Conservation (phyloP, 169 alveolate species). For the Theileria equi region DNA sequence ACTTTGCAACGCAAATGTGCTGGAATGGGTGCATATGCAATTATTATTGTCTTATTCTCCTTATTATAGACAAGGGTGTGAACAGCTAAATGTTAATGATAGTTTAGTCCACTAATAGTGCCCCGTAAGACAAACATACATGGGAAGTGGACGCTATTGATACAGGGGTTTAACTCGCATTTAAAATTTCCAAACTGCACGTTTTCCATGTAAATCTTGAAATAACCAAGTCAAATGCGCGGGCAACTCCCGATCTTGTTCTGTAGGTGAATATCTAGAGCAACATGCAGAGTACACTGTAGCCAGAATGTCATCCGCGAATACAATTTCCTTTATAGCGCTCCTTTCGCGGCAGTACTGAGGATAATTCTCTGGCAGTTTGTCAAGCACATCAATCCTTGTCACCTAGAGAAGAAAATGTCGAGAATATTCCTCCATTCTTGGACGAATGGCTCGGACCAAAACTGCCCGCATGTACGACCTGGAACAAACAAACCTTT, state of each 20-base stretch:
- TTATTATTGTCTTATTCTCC: conserved; percentile 67
- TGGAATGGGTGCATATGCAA: conserved; percentile 73
- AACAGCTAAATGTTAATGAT: conserved; percentile 64
- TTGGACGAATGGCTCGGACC: too few relatives aligned
- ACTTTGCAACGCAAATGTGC: conserved; percentile 76
- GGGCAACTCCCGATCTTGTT: conserved; percentile 63
- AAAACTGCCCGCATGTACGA: too few relatives aligned
- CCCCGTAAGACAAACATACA: conserved; percentile 2
- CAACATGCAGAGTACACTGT: conserved; percentile 38
- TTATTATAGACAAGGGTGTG: conserved; percentile 72
- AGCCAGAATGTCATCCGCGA: conserved; percentile 66
- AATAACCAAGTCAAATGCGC: conserved; percentile 65
- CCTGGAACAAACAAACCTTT: too few relatives aligned
- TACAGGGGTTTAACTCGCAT: conserved; percentile 52
- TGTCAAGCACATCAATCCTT: conserved; percentile 59
- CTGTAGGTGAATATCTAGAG: not conserved
- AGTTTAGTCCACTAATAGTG: not conserved
- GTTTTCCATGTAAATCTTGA: conserved; percentile 18
- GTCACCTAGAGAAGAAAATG: conserved; percentile 34
- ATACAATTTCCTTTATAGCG: conserved; percentile 68
- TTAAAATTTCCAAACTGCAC: conserved; percentile 38
- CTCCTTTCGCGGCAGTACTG: conserved; percentile 33
- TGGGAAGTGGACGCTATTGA: conserved; percentile 37
- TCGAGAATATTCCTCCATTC: conserved; percentile 16
- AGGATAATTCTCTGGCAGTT: conserved; percentile 59